Evolutionary conservation across 345 rosid genomes (phyloP).

Genomic region (Sisymbrium altissimum): DNA sequence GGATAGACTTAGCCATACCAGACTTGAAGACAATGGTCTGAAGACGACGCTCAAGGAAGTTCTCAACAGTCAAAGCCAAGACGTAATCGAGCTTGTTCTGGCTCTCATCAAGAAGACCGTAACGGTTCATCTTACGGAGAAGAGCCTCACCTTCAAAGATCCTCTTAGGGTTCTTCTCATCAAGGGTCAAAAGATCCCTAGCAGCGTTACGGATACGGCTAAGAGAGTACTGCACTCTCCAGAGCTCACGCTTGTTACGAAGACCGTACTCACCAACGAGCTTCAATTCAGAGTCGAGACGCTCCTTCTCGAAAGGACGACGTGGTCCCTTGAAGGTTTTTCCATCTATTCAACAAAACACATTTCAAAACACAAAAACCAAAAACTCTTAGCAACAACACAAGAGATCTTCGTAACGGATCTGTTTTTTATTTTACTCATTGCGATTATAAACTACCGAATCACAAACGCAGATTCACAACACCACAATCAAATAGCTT

Average conservation of each 20-base stretch:
- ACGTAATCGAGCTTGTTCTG: conserved; percentile 81
- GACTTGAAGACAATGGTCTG: conserved; percentile 65
- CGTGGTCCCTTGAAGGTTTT: conserved; percentile 63
- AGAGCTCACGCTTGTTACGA: conserved; percentile 61
- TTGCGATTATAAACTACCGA: background rate
- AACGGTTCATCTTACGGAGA: conserved; percentile 56
- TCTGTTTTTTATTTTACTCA: background rate
- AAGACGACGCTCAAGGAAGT: conserved; percentile 65
- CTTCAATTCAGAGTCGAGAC: conserved; percentile 61
- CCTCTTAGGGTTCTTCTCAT: conserved; percentile 55
- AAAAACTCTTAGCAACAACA: background rate
- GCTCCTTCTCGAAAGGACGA: conserved; percentile 67
- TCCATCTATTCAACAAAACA: conserved; percentile 37
- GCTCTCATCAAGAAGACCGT: conserved; percentile 61
- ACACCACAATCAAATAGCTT: background rate
- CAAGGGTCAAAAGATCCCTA: conserved; percentile 55
- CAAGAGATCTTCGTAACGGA: background rate
- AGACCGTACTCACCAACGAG: conserved; percentile 67
- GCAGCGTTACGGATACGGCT: conserved; percentile 67
- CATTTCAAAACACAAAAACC: background rate
- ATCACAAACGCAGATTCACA: background rate
- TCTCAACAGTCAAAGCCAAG: conserved; percentile 66
- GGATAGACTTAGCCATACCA: conserved; percentile 71
- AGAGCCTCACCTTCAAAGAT: conserved; percentile 70
- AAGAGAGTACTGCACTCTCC: conserved; percentile 62